phyloP scores from a whole-genome alignment of 2,329 filamentous ascomycete genomes.

The Microcyclospora tardicrescens region DNA sequence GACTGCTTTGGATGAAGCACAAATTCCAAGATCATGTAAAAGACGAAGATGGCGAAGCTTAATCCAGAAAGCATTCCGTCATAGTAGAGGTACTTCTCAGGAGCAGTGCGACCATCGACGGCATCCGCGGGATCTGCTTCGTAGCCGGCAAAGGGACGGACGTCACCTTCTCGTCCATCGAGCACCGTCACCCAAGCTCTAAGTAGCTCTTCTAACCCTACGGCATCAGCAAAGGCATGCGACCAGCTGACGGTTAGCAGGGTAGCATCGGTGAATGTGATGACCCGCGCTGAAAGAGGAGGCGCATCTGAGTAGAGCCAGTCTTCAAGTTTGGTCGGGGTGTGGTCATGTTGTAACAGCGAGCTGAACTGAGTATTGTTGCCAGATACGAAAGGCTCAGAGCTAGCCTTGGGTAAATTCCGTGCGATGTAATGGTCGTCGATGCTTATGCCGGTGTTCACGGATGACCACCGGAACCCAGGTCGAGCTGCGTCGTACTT shows the following conservation, averaged over 20 bases:
- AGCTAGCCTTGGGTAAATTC: constrained; percentile 1
- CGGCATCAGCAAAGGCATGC: constrained; percentile 14
- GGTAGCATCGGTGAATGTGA: constrained; percentile 15
- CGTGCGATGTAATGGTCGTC: constrained; percentile 6
- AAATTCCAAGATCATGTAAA: constrained; percentile 4
- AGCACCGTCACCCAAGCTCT: constrained; percentile 15
- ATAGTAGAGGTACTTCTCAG: constrained; percentile 10
- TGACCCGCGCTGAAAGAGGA: constrained; percentile 10
- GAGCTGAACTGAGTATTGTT: no score
- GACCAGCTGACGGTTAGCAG: constrained; percentile 15
- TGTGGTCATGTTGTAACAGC: background rate
- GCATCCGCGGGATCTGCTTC: constrained; percentile 12
- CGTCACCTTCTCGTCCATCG: constrained; percentile 12
- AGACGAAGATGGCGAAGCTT: constrained; percentile 6
- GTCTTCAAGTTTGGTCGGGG: constrained; percentile 3
- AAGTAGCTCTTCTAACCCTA: constrained; percentile 10
- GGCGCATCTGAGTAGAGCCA: constrained; percentile 10
- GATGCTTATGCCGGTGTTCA: constrained; percentile 2
- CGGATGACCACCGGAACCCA: constrained; percentile 5
- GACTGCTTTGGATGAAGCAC: constrained; percentile 1
- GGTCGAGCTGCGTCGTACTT: constrained; percentile 6
- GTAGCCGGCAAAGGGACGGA: constrained; percentile 9
- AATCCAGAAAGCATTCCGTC: constrained; percentile 1
- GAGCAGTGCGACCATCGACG: constrained; percentile 7
- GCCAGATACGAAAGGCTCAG: constrained; percentile 1